phyloP scores from a whole-genome alignment of 148 eudicot species.

The Oxyria digyna region DNA sequence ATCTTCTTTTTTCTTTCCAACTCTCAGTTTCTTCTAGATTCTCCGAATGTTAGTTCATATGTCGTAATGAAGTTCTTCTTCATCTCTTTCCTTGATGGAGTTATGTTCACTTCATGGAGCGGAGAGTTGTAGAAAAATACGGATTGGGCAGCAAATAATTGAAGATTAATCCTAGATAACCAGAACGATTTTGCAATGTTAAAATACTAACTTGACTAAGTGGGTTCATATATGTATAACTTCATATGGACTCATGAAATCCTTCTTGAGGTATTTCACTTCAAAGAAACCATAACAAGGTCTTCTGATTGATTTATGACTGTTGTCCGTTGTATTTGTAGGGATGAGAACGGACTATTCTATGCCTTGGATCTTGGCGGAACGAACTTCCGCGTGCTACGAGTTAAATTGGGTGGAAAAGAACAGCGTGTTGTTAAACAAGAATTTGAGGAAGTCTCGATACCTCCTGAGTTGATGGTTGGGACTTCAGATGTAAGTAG shows the following conservation, averaged over 20 bases:
- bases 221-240: not conserved
- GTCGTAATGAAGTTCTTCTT: not conserved
- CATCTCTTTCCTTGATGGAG: not conserved
- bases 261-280: not conserved
- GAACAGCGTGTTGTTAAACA: constrained; percentile 46
- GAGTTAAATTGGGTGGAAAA: constrained; percentile 80
- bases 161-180: not conserved
- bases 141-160: not conserved
- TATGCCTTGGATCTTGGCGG: constrained; percentile 99
- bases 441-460: constrained; percentile 71
- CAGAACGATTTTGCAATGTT: not conserved
- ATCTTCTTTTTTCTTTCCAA: not conserved
- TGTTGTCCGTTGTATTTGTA: constrained; percentile 16
- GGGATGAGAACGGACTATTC: constrained; percentile 76
- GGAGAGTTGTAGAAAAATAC: not conserved
- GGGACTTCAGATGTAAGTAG: constrained; percentile 72
- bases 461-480: constrained; percentile 79
- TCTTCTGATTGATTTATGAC: not conserved
- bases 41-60: not conserved
- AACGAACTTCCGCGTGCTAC: constrained; percentile 89
- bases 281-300: not conserved
- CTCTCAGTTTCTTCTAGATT: not conserved
- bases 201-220: not conserved
- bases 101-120: not conserved
- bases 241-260: not conserved